These are phyloP conservation scores for Camellia oleifera DNA, from an alignment of 179 eudicot genomes.

Conservation along the genomic window DNA sequence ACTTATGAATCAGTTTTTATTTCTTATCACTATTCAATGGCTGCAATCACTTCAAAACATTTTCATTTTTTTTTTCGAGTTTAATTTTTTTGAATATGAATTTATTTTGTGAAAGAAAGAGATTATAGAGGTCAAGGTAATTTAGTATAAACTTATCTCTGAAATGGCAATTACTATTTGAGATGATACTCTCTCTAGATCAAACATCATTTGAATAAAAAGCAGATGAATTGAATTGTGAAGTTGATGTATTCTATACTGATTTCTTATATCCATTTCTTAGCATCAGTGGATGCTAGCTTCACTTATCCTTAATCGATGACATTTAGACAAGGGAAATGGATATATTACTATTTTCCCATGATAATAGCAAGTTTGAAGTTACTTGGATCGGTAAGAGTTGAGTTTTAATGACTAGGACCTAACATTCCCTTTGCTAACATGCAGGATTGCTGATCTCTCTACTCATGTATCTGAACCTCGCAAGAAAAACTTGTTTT, in stretches of 20 bases:
- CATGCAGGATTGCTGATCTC: constrained; percentile 67
- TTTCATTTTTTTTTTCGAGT: neutral
- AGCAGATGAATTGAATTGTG: too few relatives aligned
- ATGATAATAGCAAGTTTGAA: neutral
- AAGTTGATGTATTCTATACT: neutral
- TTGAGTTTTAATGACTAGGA: neutral
- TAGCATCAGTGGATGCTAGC: neutral
- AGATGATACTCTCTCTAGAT: neutral
- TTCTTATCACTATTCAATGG: neutral
- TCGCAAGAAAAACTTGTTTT: constrained; percentile 67
- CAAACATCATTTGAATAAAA: neutral
- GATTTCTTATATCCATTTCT: neutral
- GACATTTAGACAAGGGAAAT: neutral
- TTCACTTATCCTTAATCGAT: neutral
- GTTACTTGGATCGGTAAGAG: neutral
- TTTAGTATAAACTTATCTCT: too few relatives aligned
- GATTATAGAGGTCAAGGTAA: neutral
- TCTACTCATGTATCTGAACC: constrained; percentile 65
- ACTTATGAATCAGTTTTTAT: neutral
- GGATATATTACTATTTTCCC: neutral
- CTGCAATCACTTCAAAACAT: neutral
- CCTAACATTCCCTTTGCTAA: neutral
- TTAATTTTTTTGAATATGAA: neutral
- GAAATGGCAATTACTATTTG: neutral
- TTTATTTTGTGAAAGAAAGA: neutral